A percentile compares a stretch with the other conserved stretches of the same genome.
Conservation (phyloP, 352 stramenopile genomes). For the Plasmopara viticola region DNA sequence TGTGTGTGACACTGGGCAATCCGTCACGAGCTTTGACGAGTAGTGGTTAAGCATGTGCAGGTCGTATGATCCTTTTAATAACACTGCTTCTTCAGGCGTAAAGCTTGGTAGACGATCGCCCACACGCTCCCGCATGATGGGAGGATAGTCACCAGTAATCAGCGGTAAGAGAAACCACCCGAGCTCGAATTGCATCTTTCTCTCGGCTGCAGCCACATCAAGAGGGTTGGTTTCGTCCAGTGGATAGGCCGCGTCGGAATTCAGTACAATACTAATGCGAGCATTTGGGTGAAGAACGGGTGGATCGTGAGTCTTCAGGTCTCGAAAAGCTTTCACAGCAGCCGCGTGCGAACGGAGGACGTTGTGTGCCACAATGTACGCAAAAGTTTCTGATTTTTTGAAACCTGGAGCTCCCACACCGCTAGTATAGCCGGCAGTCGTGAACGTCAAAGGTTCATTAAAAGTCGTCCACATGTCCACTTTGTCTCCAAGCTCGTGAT, state of each 20-base stretch:
- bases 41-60: constrained; percentile 96
- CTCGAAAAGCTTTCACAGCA: constrained; percentile 77
- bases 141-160: constrained; percentile 86
- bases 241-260: constrained; percentile 72
- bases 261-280: constrained; percentile 89
- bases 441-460: constrained; percentile 90
- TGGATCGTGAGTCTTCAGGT: constrained; percentile 44
- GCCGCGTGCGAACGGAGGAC: constrained; percentile 87
- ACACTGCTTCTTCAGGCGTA: constrained; percentile 54
- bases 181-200: constrained; percentile 87
- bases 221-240: constrained; percentile 47
- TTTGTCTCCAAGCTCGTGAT: constrained; percentile 84
- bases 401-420: constrained; percentile 42
- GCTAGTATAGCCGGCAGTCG: constrained; percentile 79
- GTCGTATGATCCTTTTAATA: constrained; percentile 82
- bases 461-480: constrained; percentile 93
- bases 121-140: constrained; percentile 79
- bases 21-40: constrained; percentile 49
- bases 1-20: constrained; percentile 28
- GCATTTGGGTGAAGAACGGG: constrained; percentile 34
- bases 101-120: constrained; percentile 83
- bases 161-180: constrained; percentile 90
- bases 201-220: constrained; percentile 57
- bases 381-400: constrained; percentile 36
- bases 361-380: constrained; percentile 76